A percentile compares a stretch with the other conserved stretches of the same genome.
These are phyloP conservation scores for Dicorynia guianensis DNA, from an alignment of 306 rosid species.

Conservation along the genomic window DNA sequence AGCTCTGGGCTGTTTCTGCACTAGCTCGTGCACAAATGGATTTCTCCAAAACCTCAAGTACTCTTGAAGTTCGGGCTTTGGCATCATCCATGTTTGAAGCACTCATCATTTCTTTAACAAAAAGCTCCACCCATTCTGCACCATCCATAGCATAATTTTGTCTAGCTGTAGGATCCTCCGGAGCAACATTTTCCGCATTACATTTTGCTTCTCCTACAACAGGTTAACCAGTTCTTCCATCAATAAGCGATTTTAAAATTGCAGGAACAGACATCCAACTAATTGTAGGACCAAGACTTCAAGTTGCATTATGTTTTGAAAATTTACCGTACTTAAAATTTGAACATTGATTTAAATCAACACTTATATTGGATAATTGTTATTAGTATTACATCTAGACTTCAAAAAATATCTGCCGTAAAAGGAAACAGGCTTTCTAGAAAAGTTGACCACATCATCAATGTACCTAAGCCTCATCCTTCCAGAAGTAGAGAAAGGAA, in stretches of 20 bases:
- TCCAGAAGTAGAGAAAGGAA: not conserved
- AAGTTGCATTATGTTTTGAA: not conserved
- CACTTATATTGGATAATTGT: not conserved
- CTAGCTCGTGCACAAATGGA: constrained; percentile 66
- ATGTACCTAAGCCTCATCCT: constrained; percentile 17
- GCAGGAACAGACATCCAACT: not conserved
- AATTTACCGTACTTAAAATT: not conserved
- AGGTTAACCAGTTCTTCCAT: constrained; percentile 19
- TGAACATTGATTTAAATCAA: too few species aligned
- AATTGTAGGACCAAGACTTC: not conserved
- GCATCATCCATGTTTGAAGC: constrained; percentile 85
- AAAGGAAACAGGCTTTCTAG: not conserved
- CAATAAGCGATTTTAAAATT: constrained; percentile 5
- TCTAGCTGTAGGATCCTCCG: constrained; percentile 45
- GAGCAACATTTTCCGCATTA: constrained; percentile 51
- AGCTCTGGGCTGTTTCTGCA: constrained; percentile 61
- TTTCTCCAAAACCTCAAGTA: constrained; percentile 79
- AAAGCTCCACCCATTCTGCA: constrained; percentile 83
- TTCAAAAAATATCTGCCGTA: not conserved
- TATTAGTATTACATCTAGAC: not conserved
- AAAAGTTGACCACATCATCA: constrained; percentile 17
- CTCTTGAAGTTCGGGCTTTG: constrained; percentile 76
- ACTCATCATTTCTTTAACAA: constrained; percentile 82
- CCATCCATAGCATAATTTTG: constrained; percentile 63
- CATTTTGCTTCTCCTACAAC: constrained; percentile 44